Conservation (phyloP, 2,329 filamentous ascomycete genomes). For the Colletotrichum destructivum region DNA sequence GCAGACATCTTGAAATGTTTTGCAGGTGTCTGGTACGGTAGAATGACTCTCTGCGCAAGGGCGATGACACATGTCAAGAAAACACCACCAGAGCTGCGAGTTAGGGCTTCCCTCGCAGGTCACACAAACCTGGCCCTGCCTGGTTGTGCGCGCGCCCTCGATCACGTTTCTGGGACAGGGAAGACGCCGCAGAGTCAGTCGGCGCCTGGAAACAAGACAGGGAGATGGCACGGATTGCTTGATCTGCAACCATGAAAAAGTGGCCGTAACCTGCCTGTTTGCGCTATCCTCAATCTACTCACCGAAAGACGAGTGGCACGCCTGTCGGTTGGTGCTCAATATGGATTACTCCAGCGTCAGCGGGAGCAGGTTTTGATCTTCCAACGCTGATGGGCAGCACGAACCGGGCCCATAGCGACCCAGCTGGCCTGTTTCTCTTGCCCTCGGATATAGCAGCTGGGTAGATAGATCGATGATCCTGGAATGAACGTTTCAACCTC, state of each 20-base stretch:
- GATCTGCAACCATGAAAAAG: slow-evolving; percentile 31
- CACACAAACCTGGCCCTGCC: slow-evolving; percentile 17
- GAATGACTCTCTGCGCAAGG: slow-evolving; percentile 8
- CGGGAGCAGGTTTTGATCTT: background rate
- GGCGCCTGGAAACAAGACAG: slow-evolving; percentile 28
- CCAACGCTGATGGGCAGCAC: slow-evolving; percentile 2
- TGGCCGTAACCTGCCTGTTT: slow-evolving; percentile 1
- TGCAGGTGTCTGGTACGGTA: background rate
- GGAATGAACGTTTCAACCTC: slow-evolving; percentile 42
- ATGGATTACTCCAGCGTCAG: background rate
- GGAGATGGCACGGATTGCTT: slow-evolving; percentile 22
- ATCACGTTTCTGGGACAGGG: slow-evolving; percentile 26
- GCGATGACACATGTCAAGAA: slow-evolving; percentile 35
- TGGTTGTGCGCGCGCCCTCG: slow-evolving; percentile 19
- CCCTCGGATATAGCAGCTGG: slow-evolving; percentile 4
- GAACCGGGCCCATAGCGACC: slow-evolving; percentile 12
- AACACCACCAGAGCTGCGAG: slow-evolving; percentile 10
- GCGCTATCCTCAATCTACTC: slow-evolving; percentile 1
- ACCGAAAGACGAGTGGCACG: background rate
- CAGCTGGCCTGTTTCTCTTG: slow-evolving; percentile 1
- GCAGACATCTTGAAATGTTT: background rate
- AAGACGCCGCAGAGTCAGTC: slow-evolving; percentile 21
- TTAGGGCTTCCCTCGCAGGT: slow-evolving; percentile 31
- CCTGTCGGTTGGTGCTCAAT: slow-evolving; percentile 11
- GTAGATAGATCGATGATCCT: slow-evolving; percentile 38